Conservation (phyloP, 2,329 filamentous ascomycete species). For the Cephalotrichum gorgonifer region DNA sequence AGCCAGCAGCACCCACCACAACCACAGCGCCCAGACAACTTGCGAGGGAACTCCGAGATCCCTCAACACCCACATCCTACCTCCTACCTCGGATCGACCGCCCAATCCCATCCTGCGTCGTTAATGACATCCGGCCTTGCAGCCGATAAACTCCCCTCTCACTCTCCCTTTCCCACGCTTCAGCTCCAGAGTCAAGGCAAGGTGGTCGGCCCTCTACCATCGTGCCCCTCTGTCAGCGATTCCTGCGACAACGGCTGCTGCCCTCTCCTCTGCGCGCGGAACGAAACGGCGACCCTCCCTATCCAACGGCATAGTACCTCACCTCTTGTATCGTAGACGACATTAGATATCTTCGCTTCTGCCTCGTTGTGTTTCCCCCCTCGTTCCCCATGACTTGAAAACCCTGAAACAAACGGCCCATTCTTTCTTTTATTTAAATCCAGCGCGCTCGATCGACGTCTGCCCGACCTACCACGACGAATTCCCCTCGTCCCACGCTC, state of each 20-base stretch:
- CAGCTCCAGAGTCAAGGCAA: not conserved
- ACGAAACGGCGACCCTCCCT: not conserved
- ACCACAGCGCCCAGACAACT: not conserved
- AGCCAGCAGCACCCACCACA: not conserved
- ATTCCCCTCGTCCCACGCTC: not conserved
- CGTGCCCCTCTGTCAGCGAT: not conserved
- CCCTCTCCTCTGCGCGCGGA: not conserved
- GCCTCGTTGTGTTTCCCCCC: not conserved
- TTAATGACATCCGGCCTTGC: not conserved
- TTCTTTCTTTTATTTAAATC: no score
- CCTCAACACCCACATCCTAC: not conserved
- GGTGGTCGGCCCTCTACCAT: no score
- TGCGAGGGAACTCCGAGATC: not conserved
- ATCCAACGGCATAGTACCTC: not conserved
- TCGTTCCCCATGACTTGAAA: not conserved
- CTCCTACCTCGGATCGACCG: not conserved
- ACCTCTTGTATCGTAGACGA: not conserved
- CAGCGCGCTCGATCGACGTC: not conserved
- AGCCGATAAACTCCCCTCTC: no score
- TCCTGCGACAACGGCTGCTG: no score
- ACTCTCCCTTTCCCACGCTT: not conserved
- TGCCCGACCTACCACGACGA: not conserved
- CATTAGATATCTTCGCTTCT: not conserved
- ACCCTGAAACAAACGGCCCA: not conserved
- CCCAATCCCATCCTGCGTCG: not conserved